These are phyloP conservation scores for Ilex paraguariensis DNA, from an alignment of 305 asterid species.

Conservation along the genomic window DNA sequence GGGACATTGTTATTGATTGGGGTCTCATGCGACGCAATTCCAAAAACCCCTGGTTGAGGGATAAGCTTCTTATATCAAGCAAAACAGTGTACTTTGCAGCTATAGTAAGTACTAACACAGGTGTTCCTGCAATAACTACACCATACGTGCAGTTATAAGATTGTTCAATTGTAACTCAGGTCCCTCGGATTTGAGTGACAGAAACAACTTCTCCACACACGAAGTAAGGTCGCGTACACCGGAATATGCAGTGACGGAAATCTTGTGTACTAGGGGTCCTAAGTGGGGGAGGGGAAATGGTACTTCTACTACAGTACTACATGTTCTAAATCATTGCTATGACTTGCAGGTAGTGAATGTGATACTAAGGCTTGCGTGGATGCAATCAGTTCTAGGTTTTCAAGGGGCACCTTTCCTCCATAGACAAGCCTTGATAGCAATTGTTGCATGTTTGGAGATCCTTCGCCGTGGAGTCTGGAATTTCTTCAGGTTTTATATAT, in stretches of 20 bases:
- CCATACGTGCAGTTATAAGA: background rate
- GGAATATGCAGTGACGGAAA: too few relatives aligned
- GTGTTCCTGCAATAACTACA: slow-evolving; percentile 9
- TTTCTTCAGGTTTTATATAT: slow-evolving; percentile 67
- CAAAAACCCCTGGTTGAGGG: slow-evolving; percentile 77
- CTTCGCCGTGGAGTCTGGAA: slow-evolving; percentile 93
- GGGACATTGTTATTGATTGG: slow-evolving; percentile 87
- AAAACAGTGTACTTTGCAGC: slow-evolving; percentile 65
- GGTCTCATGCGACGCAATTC: slow-evolving; percentile 52
- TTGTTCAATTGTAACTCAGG: background rate
- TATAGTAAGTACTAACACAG: slow-evolving; percentile 43
- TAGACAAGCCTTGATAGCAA: slow-evolving; percentile 40
- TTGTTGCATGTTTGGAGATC: slow-evolving; percentile 74
- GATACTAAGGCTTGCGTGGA: slow-evolving; percentile 82
- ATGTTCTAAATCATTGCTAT: background rate
- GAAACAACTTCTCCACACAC: too few relatives aligned
- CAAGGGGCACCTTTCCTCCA: slow-evolving; percentile 46
- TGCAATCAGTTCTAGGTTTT: slow-evolving; percentile 70
- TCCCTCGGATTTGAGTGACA: too few relatives aligned
- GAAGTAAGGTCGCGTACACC: too few relatives aligned
- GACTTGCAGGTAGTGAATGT: slow-evolving; percentile 59
- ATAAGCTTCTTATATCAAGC: slow-evolving; percentile 62
- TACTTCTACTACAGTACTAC: background rate
- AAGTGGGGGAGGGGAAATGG: too few relatives aligned
- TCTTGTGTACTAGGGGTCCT: too few relatives aligned